Conservation (phyloP, 148 eudicot species). For the Vaccinium myrtillus region DNA sequence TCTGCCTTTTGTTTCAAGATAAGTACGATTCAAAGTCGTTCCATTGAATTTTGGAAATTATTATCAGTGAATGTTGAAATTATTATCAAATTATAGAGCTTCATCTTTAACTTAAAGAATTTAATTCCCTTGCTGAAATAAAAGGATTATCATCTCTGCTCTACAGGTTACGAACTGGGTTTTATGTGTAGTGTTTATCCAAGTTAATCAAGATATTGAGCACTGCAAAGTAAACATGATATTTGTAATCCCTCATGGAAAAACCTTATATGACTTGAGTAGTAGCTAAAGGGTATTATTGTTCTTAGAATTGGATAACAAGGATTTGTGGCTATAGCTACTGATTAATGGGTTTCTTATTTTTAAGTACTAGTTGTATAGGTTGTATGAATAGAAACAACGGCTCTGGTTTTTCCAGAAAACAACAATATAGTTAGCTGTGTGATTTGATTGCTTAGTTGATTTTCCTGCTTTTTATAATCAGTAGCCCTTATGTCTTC, state of each 20-base stretch:
- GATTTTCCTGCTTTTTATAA: background rate
- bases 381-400: conserved; percentile 5
- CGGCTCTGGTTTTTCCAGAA: background rate
- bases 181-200: background rate
- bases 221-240: background rate
- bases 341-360: background rate
- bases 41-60: background rate
- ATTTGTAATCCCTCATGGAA: background rate
- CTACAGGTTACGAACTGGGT: background rate
- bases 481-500: background rate
- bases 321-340: background rate
- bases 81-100: background rate
- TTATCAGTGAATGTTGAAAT: background rate
- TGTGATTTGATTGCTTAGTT: background rate
- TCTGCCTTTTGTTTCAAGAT: background rate
- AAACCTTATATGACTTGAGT: background rate
- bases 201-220: background rate
- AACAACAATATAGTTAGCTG: background rate
- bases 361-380: background rate
- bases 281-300: background rate
- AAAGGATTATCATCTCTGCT: background rate
- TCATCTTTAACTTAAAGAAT: background rate
- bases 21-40: background rate
- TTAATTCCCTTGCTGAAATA: background rate
- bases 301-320: background rate